phyloP scores from a whole-genome alignment of 2,329 filamentous ascomycete species.

The Pseudogymnoascus sp. region DNA sequence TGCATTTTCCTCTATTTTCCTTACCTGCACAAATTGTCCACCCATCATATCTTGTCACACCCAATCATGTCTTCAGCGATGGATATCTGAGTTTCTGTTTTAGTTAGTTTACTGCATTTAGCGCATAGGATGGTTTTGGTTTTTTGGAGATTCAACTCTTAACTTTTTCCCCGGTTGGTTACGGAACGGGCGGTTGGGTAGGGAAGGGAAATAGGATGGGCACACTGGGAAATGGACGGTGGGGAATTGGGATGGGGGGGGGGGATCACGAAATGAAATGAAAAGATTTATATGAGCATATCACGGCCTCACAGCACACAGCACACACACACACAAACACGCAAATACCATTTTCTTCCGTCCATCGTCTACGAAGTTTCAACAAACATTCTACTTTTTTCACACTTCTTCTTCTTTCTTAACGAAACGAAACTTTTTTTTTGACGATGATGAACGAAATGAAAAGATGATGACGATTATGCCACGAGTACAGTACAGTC shows the following conservation, averaged over 20 bases:
- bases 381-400: not conserved
- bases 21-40: conserved; percentile 1
- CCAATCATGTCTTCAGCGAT: not conserved
- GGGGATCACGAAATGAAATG: not conserved
- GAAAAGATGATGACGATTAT: not conserved
- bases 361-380: not conserved
- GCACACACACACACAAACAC: not conserved
- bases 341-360: not conserved
- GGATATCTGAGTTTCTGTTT: not conserved
- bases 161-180: not conserved
- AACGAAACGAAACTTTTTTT: not conserved
- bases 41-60: not conserved
- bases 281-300: not conserved
- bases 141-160: not conserved
- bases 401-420: not conserved
- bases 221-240: not conserved
- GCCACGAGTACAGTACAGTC: not conserved
- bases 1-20: conserved; percentile 11
- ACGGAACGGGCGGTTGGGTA: not conserved
- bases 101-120: not conserved
- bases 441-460: not conserved
- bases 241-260: not conserved
- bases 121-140: not conserved
- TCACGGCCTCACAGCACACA: not conserved
- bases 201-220: not conserved